Evolutionary conservation across 2,329 filamentous ascomycete genomes (phyloP).

Genomic region (Cordyceps pruinosa): DNA sequence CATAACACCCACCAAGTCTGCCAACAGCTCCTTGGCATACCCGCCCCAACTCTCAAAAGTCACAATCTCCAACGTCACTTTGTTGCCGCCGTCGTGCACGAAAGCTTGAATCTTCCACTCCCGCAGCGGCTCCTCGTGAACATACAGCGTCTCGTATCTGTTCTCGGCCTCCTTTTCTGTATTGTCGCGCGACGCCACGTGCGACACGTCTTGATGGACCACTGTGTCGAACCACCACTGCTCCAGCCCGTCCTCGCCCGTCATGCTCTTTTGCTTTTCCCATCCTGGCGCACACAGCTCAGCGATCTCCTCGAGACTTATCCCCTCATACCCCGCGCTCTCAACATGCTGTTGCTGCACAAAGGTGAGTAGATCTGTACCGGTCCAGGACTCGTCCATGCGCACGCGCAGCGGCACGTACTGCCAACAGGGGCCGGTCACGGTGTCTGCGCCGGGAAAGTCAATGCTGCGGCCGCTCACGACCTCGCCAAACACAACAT

Average conservation of each 20-base stretch:
- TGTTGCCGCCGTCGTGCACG: conserved; percentile 37
- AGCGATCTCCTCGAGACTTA: conserved; percentile 49
- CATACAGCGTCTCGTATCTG: conserved; percentile 46
- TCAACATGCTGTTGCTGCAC: conserved; percentile 53
- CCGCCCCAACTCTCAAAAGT: conserved; percentile 50
- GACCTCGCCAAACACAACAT: conserved; percentile 61
- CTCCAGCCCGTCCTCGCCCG: conserved; percentile 16
- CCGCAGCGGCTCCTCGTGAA: conserved; percentile 47
- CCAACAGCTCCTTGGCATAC: conserved; percentile 44
- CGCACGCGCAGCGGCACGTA: conserved; percentile 57
- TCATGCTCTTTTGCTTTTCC: conserved; percentile 17
- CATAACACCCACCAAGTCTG: conserved; percentile 39
- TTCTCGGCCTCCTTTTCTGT: conserved; percentile 26
- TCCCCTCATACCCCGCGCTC: conserved; percentile 46
- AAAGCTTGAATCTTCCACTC: conserved; percentile 59
- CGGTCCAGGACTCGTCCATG: conserved; percentile 44
- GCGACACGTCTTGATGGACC: conserved; percentile 53
- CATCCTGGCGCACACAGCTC: conserved; percentile 38
- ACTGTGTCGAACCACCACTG: conserved; percentile 46
- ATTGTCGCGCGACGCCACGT: conserved; percentile 46
- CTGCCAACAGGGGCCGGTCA: conserved; percentile 61
- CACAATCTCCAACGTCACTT: conserved; percentile 51
- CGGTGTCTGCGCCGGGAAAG: conserved; percentile 40
- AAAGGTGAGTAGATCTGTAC: conserved; percentile 42
- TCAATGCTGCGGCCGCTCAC: conserved; percentile 57